phyloP scores from a whole-genome alignment of 768 basidiomycete species.

The Mycena epipterygia region DNA sequence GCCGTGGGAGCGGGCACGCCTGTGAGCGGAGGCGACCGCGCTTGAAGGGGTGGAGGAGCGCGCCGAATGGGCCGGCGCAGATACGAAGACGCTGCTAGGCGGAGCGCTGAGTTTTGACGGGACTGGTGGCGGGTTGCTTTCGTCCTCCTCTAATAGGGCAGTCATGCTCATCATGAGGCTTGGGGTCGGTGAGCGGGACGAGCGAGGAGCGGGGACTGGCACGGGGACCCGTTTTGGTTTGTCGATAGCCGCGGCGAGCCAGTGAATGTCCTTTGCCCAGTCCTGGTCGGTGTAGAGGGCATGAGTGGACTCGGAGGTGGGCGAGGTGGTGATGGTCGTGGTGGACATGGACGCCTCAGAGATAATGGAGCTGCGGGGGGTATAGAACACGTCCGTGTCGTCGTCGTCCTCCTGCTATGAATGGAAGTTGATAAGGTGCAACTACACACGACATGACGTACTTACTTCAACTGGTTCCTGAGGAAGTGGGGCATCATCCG shows the following conservation, averaged over 20 bases:
- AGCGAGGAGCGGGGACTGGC: conserved; percentile 40
- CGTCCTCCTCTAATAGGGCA: conserved; percentile 67
- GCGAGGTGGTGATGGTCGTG: conserved; percentile 33
- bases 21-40: conserved; percentile 13
- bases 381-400: conserved; percentile 37
- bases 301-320: conserved; percentile 32
- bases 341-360: conserved; percentile 41
- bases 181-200: conserved; percentile 41
- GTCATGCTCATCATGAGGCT: conserved; percentile 68
- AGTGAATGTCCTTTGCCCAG: conserved; percentile 79
- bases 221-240: conserved; percentile 25
- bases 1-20: conserved; percentile 38
- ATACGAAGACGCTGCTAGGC: conserved; percentile 21
- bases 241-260: conserved; percentile 58
- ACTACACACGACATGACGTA: conserved; percentile 33
- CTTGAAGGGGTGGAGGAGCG: conserved; percentile 3
- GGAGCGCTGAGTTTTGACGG: conserved; percentile 19
- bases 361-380: conserved; percentile 19
- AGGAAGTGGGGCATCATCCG: conserved; percentile 20
- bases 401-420: conserved; percentile 31
- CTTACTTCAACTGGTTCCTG: background rate
- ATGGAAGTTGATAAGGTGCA: conserved; percentile 12
- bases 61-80: background rate
- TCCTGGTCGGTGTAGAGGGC: conserved; percentile 64
- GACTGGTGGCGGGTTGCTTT: conserved; percentile 45